Percentiles rank a stretch among this genome's conserved stretches.
Conservation (phyloP, 768 basidiomycete species). For the Gymnopilus dilepis region DNA sequence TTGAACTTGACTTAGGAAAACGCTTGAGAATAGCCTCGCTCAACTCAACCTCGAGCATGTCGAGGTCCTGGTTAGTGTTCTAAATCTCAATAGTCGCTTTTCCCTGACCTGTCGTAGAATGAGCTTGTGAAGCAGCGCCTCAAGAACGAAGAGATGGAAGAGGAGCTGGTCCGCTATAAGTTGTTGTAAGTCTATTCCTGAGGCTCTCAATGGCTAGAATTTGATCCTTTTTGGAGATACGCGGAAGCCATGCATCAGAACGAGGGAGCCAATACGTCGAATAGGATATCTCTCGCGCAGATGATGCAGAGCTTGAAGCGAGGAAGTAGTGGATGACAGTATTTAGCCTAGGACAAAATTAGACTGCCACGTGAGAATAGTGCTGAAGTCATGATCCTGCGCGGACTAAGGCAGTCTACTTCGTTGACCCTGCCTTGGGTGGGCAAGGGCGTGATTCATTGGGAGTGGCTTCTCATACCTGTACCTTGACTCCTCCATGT, state of each 20-base stretch:
- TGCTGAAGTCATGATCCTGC: constrained; percentile 2
- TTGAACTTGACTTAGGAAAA: constrained; percentile 56
- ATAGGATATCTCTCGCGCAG: constrained; percentile 59
- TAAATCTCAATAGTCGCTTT: too few relatives aligned
- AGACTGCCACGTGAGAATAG: neutral
- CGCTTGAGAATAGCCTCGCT: constrained; percentile 76
- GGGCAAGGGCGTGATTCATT: neutral
- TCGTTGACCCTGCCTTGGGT: neutral
- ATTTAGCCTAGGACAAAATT: neutral
- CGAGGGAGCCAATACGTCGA: constrained; percentile 70
- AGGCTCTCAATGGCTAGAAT: neutral
- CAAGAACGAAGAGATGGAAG: constrained; percentile 91
- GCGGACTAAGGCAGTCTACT: constrained; percentile 9
- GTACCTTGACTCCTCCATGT: neutral
- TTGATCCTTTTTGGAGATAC: constrained; percentile 39
- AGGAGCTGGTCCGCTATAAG: constrained; percentile 94
- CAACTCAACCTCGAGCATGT: constrained; percentile 87
- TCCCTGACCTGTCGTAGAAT: constrained; percentile 55
- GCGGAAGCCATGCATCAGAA: constrained; percentile 83
- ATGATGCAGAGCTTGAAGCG: constrained; percentile 47
- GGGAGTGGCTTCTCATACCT: neutral
- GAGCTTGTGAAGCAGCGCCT: constrained; percentile 89
- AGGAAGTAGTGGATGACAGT: constrained; percentile 33
- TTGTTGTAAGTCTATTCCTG: constrained; percentile 62
- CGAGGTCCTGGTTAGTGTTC: constrained; percentile 60